Base-by-base conservation (phyloP, 257 asterid genomes). In the Plantago elongata region DNA sequence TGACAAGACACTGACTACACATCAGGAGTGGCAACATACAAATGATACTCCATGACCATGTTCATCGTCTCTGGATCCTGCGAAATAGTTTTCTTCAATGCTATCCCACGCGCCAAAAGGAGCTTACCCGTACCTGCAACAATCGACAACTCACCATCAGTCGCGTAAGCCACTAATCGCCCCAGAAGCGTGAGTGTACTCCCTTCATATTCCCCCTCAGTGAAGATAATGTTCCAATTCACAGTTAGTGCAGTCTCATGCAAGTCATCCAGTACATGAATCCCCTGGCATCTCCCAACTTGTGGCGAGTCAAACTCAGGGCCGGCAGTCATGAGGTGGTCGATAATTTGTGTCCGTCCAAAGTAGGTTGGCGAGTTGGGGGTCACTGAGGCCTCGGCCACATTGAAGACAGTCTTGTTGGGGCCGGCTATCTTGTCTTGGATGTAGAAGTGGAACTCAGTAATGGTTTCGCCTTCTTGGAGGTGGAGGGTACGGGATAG, bases 101-200 rank as follows among this genome's bases (percentile, higher is more conserved):
- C 82, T 17, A 80, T 13, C 34, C 87, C 87, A n/a, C 78, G 71
- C 1, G 86, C 87, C 73, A 81, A 54, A 40, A 72, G 54, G 49
- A 72, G 78, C 71, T 62, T 30, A 1, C 87, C 87, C 9, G 82
- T 69, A 44, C 87, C 87, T 0, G 78, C 87, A 0, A 78, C 74
- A 16, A 81, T 75, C 0, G 84, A 45, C 72, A 81, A 46, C 71
- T 81, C 87, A 0, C 76, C 66, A 22, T 64, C 71, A 37, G 54
- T 62, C 0, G 56, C 69, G 6, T 67, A 42, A 17, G 73, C 67
- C 0, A 70, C 57, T 0, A 76, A n/a, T 10, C 73, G 48, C 8
- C 85, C 85, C 54, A 79, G 22, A 0, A 79, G 67, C 7, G 74
- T 73, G 4, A 79, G 65, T 9, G 80, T 79, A 66, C 85, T 79